Conservation (phyloP, 768 basidiomycete species). For the Dendrothele bispora region DNA sequence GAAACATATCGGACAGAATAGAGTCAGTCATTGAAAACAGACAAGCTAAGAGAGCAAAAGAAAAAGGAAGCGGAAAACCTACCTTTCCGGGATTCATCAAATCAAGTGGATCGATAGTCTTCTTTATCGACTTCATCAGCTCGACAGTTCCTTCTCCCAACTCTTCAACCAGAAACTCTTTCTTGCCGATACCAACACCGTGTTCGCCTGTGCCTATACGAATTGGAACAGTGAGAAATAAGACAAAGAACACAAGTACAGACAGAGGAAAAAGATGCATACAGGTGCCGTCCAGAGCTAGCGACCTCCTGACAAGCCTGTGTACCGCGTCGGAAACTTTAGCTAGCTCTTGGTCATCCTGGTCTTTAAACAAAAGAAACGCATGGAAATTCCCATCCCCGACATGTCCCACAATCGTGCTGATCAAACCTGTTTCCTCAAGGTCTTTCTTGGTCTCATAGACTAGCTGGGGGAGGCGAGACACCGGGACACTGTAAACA, state of each 20-base stretch:
- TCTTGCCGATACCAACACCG: constrained; percentile 86
- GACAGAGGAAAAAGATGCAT: constrained; percentile 20
- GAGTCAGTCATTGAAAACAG: too few species aligned
- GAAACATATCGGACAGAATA: too few species aligned
- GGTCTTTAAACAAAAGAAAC: constrained; percentile 56
- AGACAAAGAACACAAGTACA: constrained; percentile 1
- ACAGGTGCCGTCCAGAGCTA: constrained; percentile 79
- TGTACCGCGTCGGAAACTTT: constrained; percentile 61
- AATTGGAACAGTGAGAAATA: background rate
- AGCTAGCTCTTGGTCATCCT: constrained; percentile 58
- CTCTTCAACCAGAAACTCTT: constrained; percentile 79
- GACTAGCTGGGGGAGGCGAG: constrained; percentile 65
- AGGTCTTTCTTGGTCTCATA: constrained; percentile 82
- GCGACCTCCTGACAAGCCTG: constrained; percentile 69
- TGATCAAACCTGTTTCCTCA: constrained; percentile 47
- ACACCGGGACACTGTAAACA: constrained; percentile 62
- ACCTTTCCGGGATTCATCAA: constrained; percentile 88
- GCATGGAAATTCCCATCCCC: constrained; percentile 69
- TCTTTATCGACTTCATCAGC: constrained; percentile 85
- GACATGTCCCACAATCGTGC: constrained; percentile 68
- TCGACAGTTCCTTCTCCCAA: constrained; percentile 80
- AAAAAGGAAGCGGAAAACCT: background rate
- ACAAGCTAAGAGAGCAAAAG: background rate
- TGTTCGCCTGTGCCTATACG: constrained; percentile 78
- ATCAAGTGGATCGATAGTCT: constrained; percentile 73